A percentile compares a stretch with the other conserved stretches of the same genome.
Conservation (phyloP, 768 basidiomycete species). For the Amanita subjunquillea region DNA sequence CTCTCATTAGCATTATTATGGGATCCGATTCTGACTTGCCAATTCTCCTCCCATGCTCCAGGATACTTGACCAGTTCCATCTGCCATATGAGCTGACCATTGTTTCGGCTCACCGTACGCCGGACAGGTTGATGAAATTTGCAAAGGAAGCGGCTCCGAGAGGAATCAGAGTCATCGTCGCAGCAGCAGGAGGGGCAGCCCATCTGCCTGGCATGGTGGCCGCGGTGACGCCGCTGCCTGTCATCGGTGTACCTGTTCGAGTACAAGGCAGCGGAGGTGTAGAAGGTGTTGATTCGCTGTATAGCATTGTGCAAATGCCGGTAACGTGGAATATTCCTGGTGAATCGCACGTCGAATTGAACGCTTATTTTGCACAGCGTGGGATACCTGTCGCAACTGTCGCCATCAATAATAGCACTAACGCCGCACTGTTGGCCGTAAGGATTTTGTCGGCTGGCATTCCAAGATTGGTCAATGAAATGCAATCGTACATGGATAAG, state of each 20-base stretch:
- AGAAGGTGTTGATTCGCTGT: conserved; percentile 94
- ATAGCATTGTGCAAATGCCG: conserved; percentile 99
- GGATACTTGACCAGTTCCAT: conserved; percentile 69
- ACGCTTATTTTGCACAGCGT: conserved; percentile 37
- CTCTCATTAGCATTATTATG: conserved; percentile 93
- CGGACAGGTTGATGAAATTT: conserved; percentile 75
- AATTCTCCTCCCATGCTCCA: conserved; percentile 82
- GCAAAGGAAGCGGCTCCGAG: conserved; percentile 62
- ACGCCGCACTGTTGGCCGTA: conserved; percentile 86
- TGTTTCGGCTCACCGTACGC: conserved; percentile 94
- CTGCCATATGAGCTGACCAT: conserved; percentile 92
- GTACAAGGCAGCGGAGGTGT: conserved; percentile 48
- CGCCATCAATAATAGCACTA: conserved; percentile 91
- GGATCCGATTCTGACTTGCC: conserved; percentile 98
- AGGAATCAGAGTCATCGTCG: conserved; percentile 71
- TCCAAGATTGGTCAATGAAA: conserved; percentile 50
- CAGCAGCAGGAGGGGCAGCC: conserved; percentile 97
- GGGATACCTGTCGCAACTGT: conserved; percentile 97
- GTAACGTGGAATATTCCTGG: conserved; percentile 34
- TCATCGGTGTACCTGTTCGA: conserved; percentile 95
- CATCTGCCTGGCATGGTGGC: conserved; percentile 99
- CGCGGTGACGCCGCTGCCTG: conserved; percentile 83
- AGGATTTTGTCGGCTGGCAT: conserved; percentile 78
- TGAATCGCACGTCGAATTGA: background rate
- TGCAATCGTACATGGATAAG: conserved; percentile 63